A percentile compares a stretch with the other conserved stretches of the same genome.
Evolutionary conservation across 352 stramenopile genomes (phyloP).

Genomic region (Phytophthora aleatoria): DNA sequence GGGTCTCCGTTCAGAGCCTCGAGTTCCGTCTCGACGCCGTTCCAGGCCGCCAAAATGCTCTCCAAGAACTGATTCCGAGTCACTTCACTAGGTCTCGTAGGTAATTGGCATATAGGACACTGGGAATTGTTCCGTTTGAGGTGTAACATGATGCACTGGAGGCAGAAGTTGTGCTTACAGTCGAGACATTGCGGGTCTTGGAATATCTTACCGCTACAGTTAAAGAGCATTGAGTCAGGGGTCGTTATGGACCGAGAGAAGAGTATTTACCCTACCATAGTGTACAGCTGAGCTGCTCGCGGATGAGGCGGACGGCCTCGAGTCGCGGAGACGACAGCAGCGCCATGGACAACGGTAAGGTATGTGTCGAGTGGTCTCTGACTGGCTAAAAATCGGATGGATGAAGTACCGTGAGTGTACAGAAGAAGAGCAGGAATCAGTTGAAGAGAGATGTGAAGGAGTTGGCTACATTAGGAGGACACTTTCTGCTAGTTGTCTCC

Average conservation of each 20-base stretch:
- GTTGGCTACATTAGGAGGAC: slow-evolving; percentile 12
- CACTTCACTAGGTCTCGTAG: slow-evolving; percentile 77
- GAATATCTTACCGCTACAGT: slow-evolving; percentile 62
- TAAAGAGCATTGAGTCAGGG: slow-evolving; percentile 5
- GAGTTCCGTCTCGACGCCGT: slow-evolving; percentile 70
- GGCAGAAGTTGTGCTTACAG: slow-evolving; percentile 91
- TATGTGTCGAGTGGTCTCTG: not conserved
- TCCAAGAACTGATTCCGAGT: slow-evolving; percentile 88
- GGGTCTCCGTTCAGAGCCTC: slow-evolving; percentile 40
- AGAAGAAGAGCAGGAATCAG: slow-evolving; percentile 3
- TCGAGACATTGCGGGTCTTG: slow-evolving; percentile 86
- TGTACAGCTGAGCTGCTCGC: slow-evolving; percentile 78
- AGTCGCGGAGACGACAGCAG: slow-evolving; percentile 57
- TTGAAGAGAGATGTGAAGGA: slow-evolving; percentile 1
- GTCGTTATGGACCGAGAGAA: not conserved
- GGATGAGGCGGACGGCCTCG: slow-evolving; percentile 75
- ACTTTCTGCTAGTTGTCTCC: not conserved
- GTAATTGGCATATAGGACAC: slow-evolving; percentile 76
- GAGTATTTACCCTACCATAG: slow-evolving; percentile 54
- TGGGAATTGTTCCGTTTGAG: slow-evolving; percentile 58
- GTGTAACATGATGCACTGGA: slow-evolving; percentile 71
- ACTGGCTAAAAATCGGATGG: slow-evolving; percentile 21
- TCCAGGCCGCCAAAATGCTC: slow-evolving; percentile 82
- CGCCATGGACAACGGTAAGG: slow-evolving; percentile 43
- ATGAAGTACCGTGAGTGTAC: not conserved